A percentile compares a stretch with the other conserved stretches of the same genome.
Conservation (phyloP, 2,329 filamentous ascomycete species). For the Neofusicoccum laricinum region DNA sequence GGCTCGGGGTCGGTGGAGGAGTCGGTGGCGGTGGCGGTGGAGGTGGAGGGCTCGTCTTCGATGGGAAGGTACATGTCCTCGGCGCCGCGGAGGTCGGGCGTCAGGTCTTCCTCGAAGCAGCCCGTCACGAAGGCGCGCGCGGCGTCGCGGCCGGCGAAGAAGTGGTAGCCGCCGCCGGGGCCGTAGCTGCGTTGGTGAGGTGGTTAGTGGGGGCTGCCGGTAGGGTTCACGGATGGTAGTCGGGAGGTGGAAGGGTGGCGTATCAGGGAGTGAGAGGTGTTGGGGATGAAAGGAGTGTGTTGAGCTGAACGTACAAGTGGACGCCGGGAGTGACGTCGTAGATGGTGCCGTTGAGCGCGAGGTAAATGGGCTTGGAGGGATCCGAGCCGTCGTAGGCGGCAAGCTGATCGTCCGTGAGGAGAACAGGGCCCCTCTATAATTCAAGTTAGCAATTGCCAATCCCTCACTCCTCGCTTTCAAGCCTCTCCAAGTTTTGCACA, state of each 20-base stretch:
- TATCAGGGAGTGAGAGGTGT: no score
- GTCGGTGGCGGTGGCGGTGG: background rate
- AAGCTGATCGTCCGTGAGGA: conserved; percentile 74
- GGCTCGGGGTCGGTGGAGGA: conserved; percentile 14
- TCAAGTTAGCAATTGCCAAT: no score
- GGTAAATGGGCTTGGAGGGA: conserved; percentile 73
- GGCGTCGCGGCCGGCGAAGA: conserved; percentile 84
- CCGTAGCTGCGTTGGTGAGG: conserved; percentile 38
- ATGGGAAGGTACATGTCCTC: conserved; percentile 79
- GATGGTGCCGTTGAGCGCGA: conserved; percentile 84
- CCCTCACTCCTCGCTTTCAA: background rate
- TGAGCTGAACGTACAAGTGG: conserved; percentile 20
- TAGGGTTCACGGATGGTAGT: no score
- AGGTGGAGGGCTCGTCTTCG: conserved; percentile 47
- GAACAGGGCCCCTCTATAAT: conserved; percentile 54
- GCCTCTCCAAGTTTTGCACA: background rate
- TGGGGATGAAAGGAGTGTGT: background rate
- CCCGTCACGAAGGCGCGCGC: conserved; percentile 87
- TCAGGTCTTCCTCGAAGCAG: conserved; percentile 84
- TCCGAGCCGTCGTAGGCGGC: conserved; percentile 74
- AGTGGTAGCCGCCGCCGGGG: conserved; percentile 79
- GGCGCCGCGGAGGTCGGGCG: conserved; percentile 78
- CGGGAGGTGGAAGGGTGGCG: no score
- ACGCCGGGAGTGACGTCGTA: conserved; percentile 73
- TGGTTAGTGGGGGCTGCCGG: background rate